These are phyloP conservation scores for Calonectria henricotiae DNA, from an alignment of 2,329 filamentous ascomycete genomes.

Conservation along the genomic window DNA sequence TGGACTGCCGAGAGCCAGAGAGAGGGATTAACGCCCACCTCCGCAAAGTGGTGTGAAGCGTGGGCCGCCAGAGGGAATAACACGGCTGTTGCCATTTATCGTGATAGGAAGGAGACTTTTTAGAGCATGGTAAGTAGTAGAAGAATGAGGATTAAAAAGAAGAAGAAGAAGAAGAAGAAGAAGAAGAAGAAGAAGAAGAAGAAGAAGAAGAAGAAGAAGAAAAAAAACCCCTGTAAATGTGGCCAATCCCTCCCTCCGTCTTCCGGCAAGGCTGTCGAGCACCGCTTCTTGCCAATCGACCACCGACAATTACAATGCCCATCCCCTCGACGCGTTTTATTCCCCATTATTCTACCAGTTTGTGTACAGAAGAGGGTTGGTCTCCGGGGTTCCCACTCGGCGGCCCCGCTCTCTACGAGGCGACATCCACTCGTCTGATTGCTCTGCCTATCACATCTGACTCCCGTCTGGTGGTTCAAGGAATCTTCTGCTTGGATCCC, in stretches of 20 bases:
- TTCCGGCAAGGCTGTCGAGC: too few species aligned
- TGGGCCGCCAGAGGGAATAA: constrained; percentile 22
- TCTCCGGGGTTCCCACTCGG: constrained; percentile 21
- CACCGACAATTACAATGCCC: neutral
- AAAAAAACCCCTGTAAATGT: neutral
- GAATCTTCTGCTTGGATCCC: constrained; percentile 16
- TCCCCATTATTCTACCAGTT: constrained; percentile 15
- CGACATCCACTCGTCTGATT: constrained; percentile 3
- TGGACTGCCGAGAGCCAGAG: neutral
- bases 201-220: too few species aligned
- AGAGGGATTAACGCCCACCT: constrained; percentile 28
- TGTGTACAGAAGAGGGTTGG: neutral
- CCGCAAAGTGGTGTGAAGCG: neutral
- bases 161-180: too few species aligned
- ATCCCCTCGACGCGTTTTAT: constrained; percentile 5
- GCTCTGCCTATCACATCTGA: constrained; percentile 20
- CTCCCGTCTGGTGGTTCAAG: constrained; percentile 6
- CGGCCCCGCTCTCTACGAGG: neutral
- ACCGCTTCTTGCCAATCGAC: neutral
- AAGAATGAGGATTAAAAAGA: too few species aligned
- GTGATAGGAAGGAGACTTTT: neutral
- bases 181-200: too few species aligned
- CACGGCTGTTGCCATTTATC: neutral
- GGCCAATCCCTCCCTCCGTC: neutral
- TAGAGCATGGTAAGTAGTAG: neutral